Conservation (phyloP, 768 basidiomycete genomes). For the Cyathus striatus region DNA sequence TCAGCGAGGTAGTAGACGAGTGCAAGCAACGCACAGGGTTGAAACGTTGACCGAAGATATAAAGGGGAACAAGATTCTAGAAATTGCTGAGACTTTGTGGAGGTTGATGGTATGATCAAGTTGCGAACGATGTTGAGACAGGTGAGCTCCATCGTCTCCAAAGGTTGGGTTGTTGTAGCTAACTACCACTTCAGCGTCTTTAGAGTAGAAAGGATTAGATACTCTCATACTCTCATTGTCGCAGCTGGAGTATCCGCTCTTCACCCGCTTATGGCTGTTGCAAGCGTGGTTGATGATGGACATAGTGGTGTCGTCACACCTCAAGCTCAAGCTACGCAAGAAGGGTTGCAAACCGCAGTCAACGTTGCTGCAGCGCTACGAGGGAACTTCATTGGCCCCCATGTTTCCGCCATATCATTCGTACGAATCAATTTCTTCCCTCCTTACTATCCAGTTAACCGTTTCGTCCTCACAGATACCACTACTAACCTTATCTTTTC, state of each 20-base stretch:
- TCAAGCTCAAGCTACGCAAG: constrained; percentile 33
- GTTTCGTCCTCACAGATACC: constrained; percentile 56
- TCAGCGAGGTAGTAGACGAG: constrained; percentile 59
- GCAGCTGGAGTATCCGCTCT: constrained; percentile 83
- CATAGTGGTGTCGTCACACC: constrained; percentile 20
- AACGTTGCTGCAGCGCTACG: constrained; percentile 55
- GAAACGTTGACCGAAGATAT: constrained; percentile 10
- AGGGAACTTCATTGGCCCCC: constrained; percentile 69
- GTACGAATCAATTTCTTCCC: constrained; percentile 33
- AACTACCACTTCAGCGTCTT: neutral
- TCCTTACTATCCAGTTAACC: neutral
- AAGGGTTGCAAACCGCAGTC: constrained; percentile 56
- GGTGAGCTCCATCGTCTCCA: constrained; percentile 37
- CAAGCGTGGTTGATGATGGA: constrained; percentile 49
- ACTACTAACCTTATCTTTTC: constrained; percentile 57
- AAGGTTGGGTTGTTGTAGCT: too few relatives aligned
- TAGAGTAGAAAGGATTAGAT: constrained; percentile 81
- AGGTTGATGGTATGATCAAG: constrained; percentile 60
- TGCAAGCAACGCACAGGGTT: too few relatives aligned
- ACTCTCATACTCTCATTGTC: constrained; percentile 77
- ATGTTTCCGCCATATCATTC: constrained; percentile 65
- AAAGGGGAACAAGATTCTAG: constrained; percentile 38
- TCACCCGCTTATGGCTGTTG: constrained; percentile 67
- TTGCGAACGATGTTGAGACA: constrained; percentile 47
- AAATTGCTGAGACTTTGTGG: constrained; percentile 58